Percentiles rank a stretch among this genome's conserved stretches.
These are phyloP conservation scores for Tricholoma bakamatsutake DNA, from an alignment of 768 basidiomycete genomes.

Conservation along the genomic window DNA sequence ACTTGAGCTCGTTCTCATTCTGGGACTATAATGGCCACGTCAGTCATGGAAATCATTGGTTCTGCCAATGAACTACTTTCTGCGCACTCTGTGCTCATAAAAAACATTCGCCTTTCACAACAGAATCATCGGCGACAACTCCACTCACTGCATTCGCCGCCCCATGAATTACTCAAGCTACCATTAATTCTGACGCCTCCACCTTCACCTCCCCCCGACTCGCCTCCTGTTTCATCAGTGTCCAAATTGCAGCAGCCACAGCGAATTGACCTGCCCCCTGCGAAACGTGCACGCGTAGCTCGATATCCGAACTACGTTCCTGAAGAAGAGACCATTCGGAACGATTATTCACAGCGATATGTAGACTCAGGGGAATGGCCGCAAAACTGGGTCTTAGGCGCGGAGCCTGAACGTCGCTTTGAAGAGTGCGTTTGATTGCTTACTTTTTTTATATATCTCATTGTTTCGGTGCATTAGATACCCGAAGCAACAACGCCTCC, in stretches of 20 bases:
- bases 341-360: conserved; percentile 90
- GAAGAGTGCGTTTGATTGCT: conserved; percentile 69
- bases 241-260: conserved; percentile 28
- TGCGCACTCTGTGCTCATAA: conserved; percentile 52
- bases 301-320: conserved; percentile 81
- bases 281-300: conserved; percentile 65
- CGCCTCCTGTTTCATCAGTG: conserved; percentile 42
- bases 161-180: conserved; percentile 46
- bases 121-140: conserved; percentile 51
- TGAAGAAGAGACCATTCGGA: conserved; percentile 94
- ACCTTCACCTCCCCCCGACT: conserved; percentile 42
- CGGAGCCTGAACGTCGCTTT: conserved; percentile 82
- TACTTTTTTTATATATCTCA: neutral
- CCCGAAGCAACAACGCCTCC: conserved; percentile 85
- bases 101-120: conserved; percentile 51
- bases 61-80: conserved; percentile 64
- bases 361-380: conserved; percentile 92
- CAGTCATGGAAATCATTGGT: conserved; percentile 46
- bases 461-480: conserved; percentile 49
- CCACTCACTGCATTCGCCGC: conserved; percentile 48
- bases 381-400: conserved; percentile 88
- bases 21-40: neutral
- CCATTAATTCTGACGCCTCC: conserved; percentile 56
- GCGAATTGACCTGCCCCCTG: conserved; percentile 44
- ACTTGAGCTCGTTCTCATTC: neutral